A percentile compares a stretch with the other conserved stretches of the same genome.
Conservation (phyloP, 2,329 filamentous ascomycete species). For the Colletotrichum gigasporum region DNA sequence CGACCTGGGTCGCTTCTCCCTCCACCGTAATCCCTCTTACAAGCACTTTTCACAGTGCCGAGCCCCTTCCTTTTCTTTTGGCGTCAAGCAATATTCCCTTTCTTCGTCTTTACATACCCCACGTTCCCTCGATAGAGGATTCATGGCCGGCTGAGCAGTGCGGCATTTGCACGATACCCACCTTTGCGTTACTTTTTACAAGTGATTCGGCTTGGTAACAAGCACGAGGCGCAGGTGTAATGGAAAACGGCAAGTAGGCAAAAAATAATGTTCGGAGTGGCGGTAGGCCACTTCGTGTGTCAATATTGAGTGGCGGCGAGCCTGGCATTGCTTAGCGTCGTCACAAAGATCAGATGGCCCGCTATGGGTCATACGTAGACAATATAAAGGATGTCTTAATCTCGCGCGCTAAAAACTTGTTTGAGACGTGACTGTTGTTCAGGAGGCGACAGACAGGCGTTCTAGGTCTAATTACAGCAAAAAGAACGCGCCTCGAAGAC, state of each 20-base stretch:
- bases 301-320: background rate
- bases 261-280: conserved; percentile 16
- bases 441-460: too few species aligned
- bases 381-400: conserved; percentile 1
- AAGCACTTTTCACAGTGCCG: conserved; percentile 3
- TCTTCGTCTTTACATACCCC: conserved; percentile 24
- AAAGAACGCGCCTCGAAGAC: too few species aligned
- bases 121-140: background rate
- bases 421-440: background rate
- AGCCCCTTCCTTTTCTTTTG: background rate
- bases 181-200: conserved; percentile 29
- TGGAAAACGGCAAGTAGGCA: conserved; percentile 30
- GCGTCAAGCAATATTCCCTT: conserved; percentile 22
- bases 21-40: conserved; percentile 1
- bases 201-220: conserved; percentile 24
- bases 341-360: conserved; percentile 14
- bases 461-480: too few species aligned
- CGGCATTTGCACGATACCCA: conserved; percentile 30
- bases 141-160: conserved; percentile 1
- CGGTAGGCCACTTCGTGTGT: background rate
- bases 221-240: conserved; percentile 24
- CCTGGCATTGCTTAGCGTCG: background rate
- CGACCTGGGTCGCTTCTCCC: background rate
- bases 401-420: background rate
- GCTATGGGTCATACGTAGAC: conserved; percentile 5